Percentiles rank a stretch among this genome's conserved stretches.
These are phyloP conservation scores for Forsythia viridissima DNA, from an alignment of 257 asterid genomes.

Conservation along the genomic window DNA sequence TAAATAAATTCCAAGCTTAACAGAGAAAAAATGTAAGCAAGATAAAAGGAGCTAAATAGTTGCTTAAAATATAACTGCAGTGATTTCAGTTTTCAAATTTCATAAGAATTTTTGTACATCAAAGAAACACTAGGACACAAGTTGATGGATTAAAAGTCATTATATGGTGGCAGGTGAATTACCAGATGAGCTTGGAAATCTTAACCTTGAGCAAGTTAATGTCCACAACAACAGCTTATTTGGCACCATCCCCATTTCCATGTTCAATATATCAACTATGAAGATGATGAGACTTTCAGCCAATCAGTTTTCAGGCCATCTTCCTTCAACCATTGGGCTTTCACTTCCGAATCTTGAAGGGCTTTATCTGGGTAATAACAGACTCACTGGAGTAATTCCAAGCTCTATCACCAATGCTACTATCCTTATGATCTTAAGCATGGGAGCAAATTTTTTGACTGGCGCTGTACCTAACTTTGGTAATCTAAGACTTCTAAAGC, in stretches of 20 bases:
- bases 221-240: background rate
- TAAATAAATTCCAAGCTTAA: background rate
- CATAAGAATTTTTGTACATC: background rate
- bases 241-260: slow-evolving; percentile 2
- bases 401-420: slow-evolving; percentile 50
- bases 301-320: slow-evolving; percentile 44
- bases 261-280: slow-evolving; percentile 28
- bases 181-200: slow-evolving; percentile 31
- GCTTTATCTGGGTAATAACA: slow-evolving; percentile 29
- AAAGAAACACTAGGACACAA: background rate
- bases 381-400: slow-evolving; percentile 48
- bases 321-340: slow-evolving; percentile 33
- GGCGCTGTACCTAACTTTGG: slow-evolving; percentile 48
- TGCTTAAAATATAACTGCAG: background rate
- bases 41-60: background rate
- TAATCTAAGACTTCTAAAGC: slow-evolving; percentile 27
- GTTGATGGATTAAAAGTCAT: background rate
- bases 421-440: slow-evolving; percentile 24
- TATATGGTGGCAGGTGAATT: slow-evolving; percentile 24
- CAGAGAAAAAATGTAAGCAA: background rate
- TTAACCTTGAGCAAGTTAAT: background rate
- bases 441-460: slow-evolving; percentile 25
- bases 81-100: no score
- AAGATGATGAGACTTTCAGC: background rate
- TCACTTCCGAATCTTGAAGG: slow-evolving; percentile 32